These are phyloP conservation scores for Neoascochyta sp. DNA, from an alignment of 2,329 filamentous ascomycete genomes.

Conservation along the genomic window DNA sequence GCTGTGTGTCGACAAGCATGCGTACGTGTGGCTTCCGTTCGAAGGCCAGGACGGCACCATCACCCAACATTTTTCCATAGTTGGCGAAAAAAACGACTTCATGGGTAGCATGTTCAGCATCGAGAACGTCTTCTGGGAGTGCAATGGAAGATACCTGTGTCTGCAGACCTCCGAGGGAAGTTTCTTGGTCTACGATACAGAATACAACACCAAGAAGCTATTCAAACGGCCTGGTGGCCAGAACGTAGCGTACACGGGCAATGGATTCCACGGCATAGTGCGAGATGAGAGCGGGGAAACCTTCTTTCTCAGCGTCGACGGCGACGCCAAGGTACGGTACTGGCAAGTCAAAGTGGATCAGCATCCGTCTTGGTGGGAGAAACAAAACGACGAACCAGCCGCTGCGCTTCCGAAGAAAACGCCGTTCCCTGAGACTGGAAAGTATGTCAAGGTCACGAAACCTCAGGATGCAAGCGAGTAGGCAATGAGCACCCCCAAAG, in stretches of 20 bases:
- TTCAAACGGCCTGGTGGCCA: slow-evolving; percentile 18
- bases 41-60: slow-evolving; percentile 14
- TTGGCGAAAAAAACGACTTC: slow-evolving; percentile 4
- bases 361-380: slow-evolving; percentile 15
- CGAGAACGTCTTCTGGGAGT: slow-evolving; percentile 15
- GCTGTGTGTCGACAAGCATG: slow-evolving; percentile 15
- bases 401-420: slow-evolving; percentile 1
- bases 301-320: slow-evolving; percentile 22
- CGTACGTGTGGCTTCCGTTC: slow-evolving; percentile 23
- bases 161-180: slow-evolving; percentile 19
- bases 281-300: slow-evolving; percentile 6
- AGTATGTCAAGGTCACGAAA: slow-evolving; percentile 19
- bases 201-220: slow-evolving; percentile 25
- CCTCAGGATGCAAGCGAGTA: too few relatives aligned
- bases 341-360: slow-evolving; percentile 12
- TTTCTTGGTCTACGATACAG: slow-evolving; percentile 19
- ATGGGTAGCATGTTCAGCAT: slow-evolving; percentile 7
- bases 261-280: slow-evolving; percentile 14
- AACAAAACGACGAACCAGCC: slow-evolving; percentile 2
- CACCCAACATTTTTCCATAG: slow-evolving; percentile 17
- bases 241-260: slow-evolving; percentile 3
- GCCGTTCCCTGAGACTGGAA: slow-evolving; percentile 13
- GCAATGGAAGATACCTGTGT: slow-evolving; percentile 13
- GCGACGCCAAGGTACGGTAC: slow-evolving; percentile 23
- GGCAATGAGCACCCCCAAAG: slow-evolving; percentile 1